These are phyloP conservation scores for Trifolium pratense DNA, from an alignment of 306 rosid genomes.

Conservation along the genomic window DNA sequence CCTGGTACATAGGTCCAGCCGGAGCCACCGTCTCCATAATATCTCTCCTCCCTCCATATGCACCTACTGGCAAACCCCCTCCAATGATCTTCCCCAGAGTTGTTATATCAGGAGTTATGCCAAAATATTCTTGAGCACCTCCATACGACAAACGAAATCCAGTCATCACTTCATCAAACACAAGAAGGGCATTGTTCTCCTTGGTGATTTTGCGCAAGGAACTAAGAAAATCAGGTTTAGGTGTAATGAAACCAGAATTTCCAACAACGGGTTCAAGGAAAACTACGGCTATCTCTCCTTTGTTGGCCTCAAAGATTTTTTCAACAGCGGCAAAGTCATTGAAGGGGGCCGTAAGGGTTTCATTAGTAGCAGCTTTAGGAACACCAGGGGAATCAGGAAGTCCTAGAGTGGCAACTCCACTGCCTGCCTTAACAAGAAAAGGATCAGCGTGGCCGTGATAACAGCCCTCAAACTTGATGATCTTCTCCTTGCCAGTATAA, in stretches of 20 bases:
- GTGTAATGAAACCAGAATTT: slow-evolving; percentile 83
- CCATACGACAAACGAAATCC: slow-evolving; percentile 96
- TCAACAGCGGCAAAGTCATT: slow-evolving; percentile 79
- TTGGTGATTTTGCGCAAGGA: slow-evolving; percentile 74
- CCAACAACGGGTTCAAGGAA: slow-evolving; percentile 97
- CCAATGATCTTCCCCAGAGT: slow-evolving; percentile 96
- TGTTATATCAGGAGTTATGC: slow-evolving; percentile 79
- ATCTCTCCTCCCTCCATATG: slow-evolving; percentile 93
- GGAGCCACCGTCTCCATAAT: slow-evolving; percentile 98
- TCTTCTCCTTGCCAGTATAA: slow-evolving; percentile 68
- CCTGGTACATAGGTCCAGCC: slow-evolving; percentile 96
- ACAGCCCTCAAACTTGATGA: slow-evolving; percentile 95
- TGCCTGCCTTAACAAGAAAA: slow-evolving; percentile 94
- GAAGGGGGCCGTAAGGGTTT: slow-evolving; percentile 80
- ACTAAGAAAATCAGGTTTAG: slow-evolving; percentile 67
- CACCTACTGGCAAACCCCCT: slow-evolving; percentile 95
- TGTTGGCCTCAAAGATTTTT: slow-evolving; percentile 64
- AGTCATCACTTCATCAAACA: slow-evolving; percentile 95
- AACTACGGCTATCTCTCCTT: slow-evolving; percentile 74
- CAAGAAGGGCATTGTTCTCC: slow-evolving; percentile 70
- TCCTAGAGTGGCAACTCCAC: slow-evolving; percentile 94
- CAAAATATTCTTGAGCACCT: slow-evolving; percentile 94
- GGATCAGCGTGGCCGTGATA: slow-evolving; percentile 99
- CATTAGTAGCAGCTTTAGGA: slow-evolving; percentile 84
- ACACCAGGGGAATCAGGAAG: slow-evolving; percentile 99